phyloP scores from a whole-genome alignment of 495 filamentous ascomycete species.

The Podospora didyma region DNA sequence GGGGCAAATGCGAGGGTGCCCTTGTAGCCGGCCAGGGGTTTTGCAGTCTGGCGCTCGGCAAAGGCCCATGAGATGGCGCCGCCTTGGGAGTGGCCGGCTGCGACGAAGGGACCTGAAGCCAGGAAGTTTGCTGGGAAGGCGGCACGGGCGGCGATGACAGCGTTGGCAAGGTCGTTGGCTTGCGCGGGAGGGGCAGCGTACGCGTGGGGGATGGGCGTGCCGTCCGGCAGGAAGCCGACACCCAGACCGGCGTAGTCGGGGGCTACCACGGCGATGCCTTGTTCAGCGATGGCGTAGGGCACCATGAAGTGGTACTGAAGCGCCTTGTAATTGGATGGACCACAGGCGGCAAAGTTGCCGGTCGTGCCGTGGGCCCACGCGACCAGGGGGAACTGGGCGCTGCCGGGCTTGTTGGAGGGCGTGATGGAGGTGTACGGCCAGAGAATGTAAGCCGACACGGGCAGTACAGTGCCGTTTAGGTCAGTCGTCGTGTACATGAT shows the following conservation, averaged over 20 bases:
- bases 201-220: conserved; percentile 29
- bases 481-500: conserved; percentile 46
- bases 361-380: conserved; percentile 53
- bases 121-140: conserved; percentile 28
- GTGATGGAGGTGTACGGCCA: conserved; percentile 42
- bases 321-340: not conserved
- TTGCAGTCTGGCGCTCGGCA: not conserved
- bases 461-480: conserved; percentile 43
- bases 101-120: conserved; percentile 24
- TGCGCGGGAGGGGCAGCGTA: conserved; percentile 27
- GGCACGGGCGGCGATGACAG: conserved; percentile 37
- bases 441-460: conserved; percentile 49
- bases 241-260: conserved; percentile 52
- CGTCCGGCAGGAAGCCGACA: conserved; percentile 27
- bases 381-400: conserved; percentile 33
- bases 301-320: conserved; percentile 33
- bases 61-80: conserved; percentile 29
- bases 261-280: conserved; percentile 49
- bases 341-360: conserved; percentile 20
- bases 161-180: conserved; percentile 41
- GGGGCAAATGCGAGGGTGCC: conserved; percentile 1
- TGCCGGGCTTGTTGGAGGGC: not conserved
- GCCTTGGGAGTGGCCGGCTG: conserved; percentile 45
- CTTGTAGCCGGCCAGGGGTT: conserved; percentile 1
- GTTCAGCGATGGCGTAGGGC: conserved; percentile 38